Percentiles rank a stretch among this genome's conserved stretches.
Conservation (phyloP, 495 filamentous ascomycete genomes). For the Trypethelium eluteriae region DNA sequence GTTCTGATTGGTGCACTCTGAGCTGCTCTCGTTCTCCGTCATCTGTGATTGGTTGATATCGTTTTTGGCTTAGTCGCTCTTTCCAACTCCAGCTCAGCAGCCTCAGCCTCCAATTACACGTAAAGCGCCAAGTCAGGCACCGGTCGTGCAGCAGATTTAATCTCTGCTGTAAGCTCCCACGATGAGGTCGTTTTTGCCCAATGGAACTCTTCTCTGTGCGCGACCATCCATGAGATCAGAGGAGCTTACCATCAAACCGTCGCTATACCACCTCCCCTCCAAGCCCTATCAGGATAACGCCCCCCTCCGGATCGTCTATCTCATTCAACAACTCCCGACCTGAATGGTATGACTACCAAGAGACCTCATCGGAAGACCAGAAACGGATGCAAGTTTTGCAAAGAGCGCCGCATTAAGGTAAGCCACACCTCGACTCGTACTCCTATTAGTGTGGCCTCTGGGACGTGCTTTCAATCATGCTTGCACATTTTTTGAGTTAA, state of each 20-base stretch:
- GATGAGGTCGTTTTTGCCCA: neutral
- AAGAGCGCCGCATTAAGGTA: slow-evolving; percentile 29
- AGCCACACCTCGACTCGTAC: neutral
- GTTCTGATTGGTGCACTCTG: neutral
- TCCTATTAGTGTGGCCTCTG: neutral
- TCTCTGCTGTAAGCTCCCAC: too few relatives aligned
- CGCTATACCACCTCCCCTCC: too few relatives aligned
- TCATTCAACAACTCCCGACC: neutral
- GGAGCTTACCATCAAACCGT: too few relatives aligned
- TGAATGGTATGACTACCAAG: neutral
- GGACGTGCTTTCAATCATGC: too few relatives aligned
- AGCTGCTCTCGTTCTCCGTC: neutral
- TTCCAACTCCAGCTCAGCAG: neutral
- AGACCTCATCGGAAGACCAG: slow-evolving; percentile 20
- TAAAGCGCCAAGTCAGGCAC: neutral
- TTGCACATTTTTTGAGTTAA: too few relatives aligned
- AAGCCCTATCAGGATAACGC: too few relatives aligned
- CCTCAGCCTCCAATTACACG: neutral
- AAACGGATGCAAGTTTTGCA: slow-evolving; percentile 28
- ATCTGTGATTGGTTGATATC: neutral
- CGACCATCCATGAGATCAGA: too few relatives aligned
- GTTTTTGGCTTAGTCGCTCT: neutral
- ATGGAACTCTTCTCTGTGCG: neutral
- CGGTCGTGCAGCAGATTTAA: too few relatives aligned
- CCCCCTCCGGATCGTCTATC: neutral